These are phyloP conservation scores for Arachis stenosperma DNA, from an alignment of 306 rosid species.

Conservation along the genomic window DNA sequence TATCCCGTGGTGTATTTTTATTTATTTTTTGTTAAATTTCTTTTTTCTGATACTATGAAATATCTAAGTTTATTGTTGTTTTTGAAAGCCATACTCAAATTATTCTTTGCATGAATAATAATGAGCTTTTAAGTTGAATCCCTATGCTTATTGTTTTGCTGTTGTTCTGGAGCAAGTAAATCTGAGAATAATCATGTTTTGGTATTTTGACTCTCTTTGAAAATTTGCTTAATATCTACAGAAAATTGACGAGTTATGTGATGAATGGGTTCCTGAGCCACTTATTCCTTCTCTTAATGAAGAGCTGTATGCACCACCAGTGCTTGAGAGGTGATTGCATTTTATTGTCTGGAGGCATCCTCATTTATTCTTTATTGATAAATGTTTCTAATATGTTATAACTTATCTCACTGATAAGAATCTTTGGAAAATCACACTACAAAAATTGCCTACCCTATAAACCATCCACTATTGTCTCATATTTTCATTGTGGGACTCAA, in stretches of 20 bases:
- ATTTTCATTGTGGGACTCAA: conserved; percentile 49
- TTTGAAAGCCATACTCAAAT: too few species aligned
- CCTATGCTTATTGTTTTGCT: too few species aligned
- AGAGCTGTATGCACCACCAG: too few species aligned
- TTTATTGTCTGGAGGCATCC: too few species aligned
- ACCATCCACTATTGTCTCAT: conserved; percentile 43
- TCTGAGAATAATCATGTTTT: background rate
- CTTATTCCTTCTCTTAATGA: conserved; percentile 73
- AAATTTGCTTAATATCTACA: conserved; percentile 40
- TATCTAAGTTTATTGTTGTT: too few species aligned
- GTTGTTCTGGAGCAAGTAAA: background rate
- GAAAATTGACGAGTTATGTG: conserved; percentile 95
- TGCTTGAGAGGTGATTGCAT: too few species aligned
- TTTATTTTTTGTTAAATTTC: background rate
- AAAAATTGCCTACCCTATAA: conserved; percentile 13
- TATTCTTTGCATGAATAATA: too few species aligned
- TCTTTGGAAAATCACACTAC: too few species aligned
- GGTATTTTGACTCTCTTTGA: conserved; percentile 8
- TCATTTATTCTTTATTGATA: too few species aligned
- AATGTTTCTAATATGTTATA: too few species aligned
- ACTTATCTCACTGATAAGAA: too few species aligned
- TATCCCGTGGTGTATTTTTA: background rate
- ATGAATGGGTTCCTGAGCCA: conserved; percentile 94
- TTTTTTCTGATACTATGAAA: background rate
- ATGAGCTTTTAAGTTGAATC: too few species aligned